Percentiles rank a stretch among this genome's conserved stretches.
Conservation (phyloP, 2,329 filamentous ascomycete species). For the Talaromyces sp. region DNA sequence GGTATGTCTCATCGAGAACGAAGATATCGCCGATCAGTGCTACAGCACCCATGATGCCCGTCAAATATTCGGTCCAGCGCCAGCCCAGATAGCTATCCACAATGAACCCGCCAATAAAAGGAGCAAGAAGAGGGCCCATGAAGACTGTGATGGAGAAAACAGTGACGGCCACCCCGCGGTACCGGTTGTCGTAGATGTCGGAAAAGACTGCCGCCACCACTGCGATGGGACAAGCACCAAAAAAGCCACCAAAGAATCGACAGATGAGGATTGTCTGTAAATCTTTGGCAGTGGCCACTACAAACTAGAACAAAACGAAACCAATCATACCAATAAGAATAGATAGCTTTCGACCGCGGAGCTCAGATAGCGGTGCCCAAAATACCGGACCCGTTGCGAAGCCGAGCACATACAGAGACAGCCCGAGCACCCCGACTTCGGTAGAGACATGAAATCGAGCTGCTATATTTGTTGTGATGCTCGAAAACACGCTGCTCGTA, state of each 20-base stretch:
- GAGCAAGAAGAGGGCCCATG: conserved; percentile 49
- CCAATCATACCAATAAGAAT: conserved; percentile 48
- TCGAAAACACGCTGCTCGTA: conserved; percentile 64
- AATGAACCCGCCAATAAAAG: conserved; percentile 54
- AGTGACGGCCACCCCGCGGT: conserved; percentile 43
- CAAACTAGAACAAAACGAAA: conserved; percentile 49
- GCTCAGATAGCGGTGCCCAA: conserved; percentile 52
- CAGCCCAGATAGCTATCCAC: conserved; percentile 48
- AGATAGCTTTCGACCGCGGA: conserved; percentile 47
- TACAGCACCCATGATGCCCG: conserved; percentile 53
- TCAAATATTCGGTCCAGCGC: conserved; percentile 54
- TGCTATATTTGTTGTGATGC: conserved; percentile 57
- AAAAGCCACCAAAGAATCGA: conserved; percentile 51
- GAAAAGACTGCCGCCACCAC: conserved; percentile 54
- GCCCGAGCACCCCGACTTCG: conserved; percentile 37
- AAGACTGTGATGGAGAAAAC: conserved; percentile 52
- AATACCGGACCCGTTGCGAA: conserved; percentile 47
- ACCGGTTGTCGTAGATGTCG: conserved; percentile 51
- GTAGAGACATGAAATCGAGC: conserved; percentile 53
- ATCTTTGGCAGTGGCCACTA: conserved; percentile 47
- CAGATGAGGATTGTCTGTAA: conserved; percentile 51
- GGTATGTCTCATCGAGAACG: conserved; percentile 56
- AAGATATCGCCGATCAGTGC: conserved; percentile 46
- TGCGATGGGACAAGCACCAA: conserved; percentile 51
- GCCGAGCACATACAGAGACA: conserved; percentile 42